Base-by-base conservation (phyloP, 2,329 filamentous ascomycete genomes). In the Zymoseptoria ardabiliae region DNA sequence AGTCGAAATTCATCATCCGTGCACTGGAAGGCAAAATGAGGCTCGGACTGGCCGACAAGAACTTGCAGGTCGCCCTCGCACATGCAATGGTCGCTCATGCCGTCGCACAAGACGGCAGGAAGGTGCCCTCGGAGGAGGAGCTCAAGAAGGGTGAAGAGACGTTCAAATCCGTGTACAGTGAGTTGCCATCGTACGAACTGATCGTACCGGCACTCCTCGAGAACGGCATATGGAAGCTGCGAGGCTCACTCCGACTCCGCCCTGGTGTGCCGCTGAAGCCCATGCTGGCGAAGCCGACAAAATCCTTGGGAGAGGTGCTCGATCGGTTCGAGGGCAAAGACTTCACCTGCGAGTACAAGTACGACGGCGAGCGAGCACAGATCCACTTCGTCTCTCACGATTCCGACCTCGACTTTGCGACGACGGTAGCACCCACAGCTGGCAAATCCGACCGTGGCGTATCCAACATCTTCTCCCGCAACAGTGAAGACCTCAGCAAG, bases 311-410 rank as follows among this genome's bases (percentile, higher is more conserved):
- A 0, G 94, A 99, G 76, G 94, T 99, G 0, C 82, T 99, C 10
- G 93, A 99, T 74, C 89, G 94, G 4, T 99, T 99, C 66, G 94
- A 97, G 72, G 86, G 89, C 64, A 94, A 96, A 71, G 89, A 88
- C 23, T 99, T 99, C 70, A 97, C 94, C 1, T 99, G 94, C 76
- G 94, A 99, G 73, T 99, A 96, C 81, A 99, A 99, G 75, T 99
- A 99, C 71, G 94, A 99, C 69, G 94, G 94, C 54, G 94, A 99
- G 75, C 83, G 94, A 71, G 94, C 94, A n/a, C 94, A 99, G 72
- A 97, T 99, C 55, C 94, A 99, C 73, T 99, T 96, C 67, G 91
- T 97, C 30, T 87, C 92, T 4, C 90, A 91, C 63, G 89, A 93
- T 62, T 83, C 89, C 9, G 79, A 85, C 1, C 78, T 88, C 60